A percentile compares a stretch with the other conserved stretches of the same genome.
Evolutionary conservation across 805 yeast genomes (phyloP).

Genomic region (Hermanozyma aechmeae): DNA sequence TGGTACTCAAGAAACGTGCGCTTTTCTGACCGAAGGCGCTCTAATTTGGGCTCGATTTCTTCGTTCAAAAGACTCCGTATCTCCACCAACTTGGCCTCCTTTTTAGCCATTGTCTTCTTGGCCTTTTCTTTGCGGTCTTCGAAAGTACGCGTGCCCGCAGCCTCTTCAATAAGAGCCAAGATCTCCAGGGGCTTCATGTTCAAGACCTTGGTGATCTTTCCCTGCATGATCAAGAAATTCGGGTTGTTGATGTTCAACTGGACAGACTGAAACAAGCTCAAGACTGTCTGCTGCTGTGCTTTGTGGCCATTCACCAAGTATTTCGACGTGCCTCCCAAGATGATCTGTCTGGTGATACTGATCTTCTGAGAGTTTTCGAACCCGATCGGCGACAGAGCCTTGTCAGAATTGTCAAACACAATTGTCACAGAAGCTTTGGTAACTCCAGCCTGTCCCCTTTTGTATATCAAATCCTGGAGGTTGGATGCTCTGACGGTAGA

Average conservation of each 20-base stretch:
- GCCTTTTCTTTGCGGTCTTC: slow-evolving; percentile 92
- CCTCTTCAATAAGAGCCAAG: slow-evolving; percentile 88
- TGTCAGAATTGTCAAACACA: slow-evolving; percentile 83
- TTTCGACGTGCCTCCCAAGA: slow-evolving; percentile 85
- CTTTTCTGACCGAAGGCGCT: slow-evolving; percentile 71
- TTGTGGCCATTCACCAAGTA: slow-evolving; percentile 92
- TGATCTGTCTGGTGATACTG: slow-evolving; percentile 85
- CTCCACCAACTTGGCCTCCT: slow-evolving; percentile 75
- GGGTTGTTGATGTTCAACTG: slow-evolving; percentile 96
- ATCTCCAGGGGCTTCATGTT: slow-evolving; percentile 94
- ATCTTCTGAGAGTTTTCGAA: slow-evolving; percentile 70
- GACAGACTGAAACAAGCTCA: slow-evolving; percentile 85
- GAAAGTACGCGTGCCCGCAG: slow-evolving; percentile 94
- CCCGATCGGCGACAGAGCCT: slow-evolving; percentile 74
- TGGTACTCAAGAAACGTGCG: slow-evolving; percentile 79
- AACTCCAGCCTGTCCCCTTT: slow-evolving; percentile 97
- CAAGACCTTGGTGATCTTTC: slow-evolving; percentile 92
- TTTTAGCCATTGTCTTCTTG: slow-evolving; percentile 82
- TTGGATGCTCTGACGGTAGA: slow-evolving; percentile 90
- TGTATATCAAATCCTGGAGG: slow-evolving; percentile 88
- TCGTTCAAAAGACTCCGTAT: slow-evolving; percentile 65
- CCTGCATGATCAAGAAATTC: slow-evolving; percentile 96
- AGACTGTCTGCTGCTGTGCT: slow-evolving; percentile 89
- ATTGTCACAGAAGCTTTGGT: slow-evolving; percentile 95
- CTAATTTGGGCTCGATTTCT: slow-evolving; percentile 90